Conservation (phyloP, 2,329 filamentous ascomycete genomes). For the Fusarium cyanostomum region DNA sequence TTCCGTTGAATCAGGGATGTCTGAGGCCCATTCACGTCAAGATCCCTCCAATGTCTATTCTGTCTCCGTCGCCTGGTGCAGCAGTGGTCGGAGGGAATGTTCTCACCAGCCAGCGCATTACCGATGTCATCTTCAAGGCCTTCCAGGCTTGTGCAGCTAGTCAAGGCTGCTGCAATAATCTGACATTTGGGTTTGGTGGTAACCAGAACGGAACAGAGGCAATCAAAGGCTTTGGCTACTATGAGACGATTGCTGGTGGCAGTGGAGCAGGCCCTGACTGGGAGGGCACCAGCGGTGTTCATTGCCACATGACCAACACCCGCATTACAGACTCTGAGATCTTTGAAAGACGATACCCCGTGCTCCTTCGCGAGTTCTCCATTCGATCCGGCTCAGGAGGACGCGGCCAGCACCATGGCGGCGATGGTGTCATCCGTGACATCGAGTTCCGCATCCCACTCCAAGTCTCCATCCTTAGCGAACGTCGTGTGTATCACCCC, state of each 20-base stretch:
- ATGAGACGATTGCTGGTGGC: conserved; percentile 72
- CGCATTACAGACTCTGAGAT: conserved; percentile 70
- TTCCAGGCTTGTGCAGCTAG: conserved; percentile 82
- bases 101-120: conserved; percentile 56
- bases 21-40: conserved; percentile 77
- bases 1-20: conserved; percentile 86
- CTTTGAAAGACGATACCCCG: conserved; percentile 68
- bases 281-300: conserved; percentile 56
- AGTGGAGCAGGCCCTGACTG: conserved; percentile 72
- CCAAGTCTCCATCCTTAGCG: conserved; percentile 79
- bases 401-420: conserved; percentile 71
- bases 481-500: conserved; percentile 77
- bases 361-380: conserved; percentile 75
- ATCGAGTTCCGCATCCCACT: conserved; percentile 83
- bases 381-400: conserved; percentile 72
- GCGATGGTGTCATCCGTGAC: conserved; percentile 78
- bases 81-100: conserved; percentile 88
- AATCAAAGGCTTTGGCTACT: conserved; percentile 56
- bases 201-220: conserved; percentile 51
- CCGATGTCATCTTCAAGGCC: conserved; percentile 67
- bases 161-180: conserved; percentile 84
- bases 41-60: conserved; percentile 76
- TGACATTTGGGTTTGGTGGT: conserved; percentile 79
- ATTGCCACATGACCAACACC: conserved; percentile 77
- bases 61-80: conserved; percentile 79